These are phyloP conservation scores for Stenogyne calaminthoides DNA, from an alignment of 305 asterid genomes.

Conservation along the genomic window DNA sequence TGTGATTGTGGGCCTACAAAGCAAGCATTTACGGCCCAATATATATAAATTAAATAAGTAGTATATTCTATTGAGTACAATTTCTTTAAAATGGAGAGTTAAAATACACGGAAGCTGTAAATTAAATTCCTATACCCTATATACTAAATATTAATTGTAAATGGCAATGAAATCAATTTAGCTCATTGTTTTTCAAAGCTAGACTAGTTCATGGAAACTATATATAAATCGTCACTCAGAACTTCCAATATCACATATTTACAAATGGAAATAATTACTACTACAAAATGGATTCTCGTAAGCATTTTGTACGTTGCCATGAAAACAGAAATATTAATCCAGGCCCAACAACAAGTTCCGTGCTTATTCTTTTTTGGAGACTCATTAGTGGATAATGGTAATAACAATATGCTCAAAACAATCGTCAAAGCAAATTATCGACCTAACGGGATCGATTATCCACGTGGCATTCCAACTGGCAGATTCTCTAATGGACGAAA, in stretches of 20 bases:
- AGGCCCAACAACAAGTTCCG: conserved; percentile 42
- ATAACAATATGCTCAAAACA: conserved; percentile 31
- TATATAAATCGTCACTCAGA: background rate
- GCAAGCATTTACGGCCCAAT: background rate
- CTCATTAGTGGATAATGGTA: conserved; percentile 40
- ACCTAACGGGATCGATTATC: conserved; percentile 44
- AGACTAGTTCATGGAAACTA: background rate
- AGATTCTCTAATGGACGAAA: conserved; percentile 41
- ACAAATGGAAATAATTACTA: background rate
- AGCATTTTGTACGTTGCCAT: background rate
- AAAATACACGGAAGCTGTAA: no score
- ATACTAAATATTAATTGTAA: background rate
- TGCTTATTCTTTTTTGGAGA: conserved; percentile 48
- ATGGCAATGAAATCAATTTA: background rate
- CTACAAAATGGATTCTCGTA: conserved; percentile 22
- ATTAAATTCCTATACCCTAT: background rate
- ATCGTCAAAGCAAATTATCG: conserved; percentile 30
- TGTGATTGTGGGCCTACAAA: background rate
- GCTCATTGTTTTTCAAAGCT: background rate
- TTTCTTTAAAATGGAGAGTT: no score
- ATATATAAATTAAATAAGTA: no score
- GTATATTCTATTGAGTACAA: no score
- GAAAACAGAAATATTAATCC: background rate
- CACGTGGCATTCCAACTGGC: conserved; percentile 35
- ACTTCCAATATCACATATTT: background rate